Evolutionary conservation across 441 rosid genomes (phyloP), one percentile per base, ranked within the genome.

Genomic region (Populus trichocarpa): DNA sequence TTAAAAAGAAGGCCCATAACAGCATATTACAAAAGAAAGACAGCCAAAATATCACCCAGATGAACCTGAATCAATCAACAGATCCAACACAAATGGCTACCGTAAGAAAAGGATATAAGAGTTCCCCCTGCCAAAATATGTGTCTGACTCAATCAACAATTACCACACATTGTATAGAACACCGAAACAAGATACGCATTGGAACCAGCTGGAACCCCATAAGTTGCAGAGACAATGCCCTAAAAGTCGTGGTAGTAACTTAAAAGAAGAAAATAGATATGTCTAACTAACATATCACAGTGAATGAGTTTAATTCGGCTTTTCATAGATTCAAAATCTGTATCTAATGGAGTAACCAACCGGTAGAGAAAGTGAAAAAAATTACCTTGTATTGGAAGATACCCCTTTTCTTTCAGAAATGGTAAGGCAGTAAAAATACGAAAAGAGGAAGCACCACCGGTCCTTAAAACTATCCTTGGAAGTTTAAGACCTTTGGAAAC

Each of bases 381-480:
- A 40, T 16, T 18, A 77, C 91, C 92, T 87, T 85, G 87, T 20
- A 87, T 66, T 3, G 88, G 87, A 72, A 90, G 80, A 53, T 90
- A 88, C 35, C 92, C 93, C 71, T 81, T 87, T 61, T 88, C 89
- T 73, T 72, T 74, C 13, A 89, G 78, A 65, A 87, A 64, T 9
- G 86, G 93, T 61, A 86, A 87, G 53, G 89, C 86, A 2, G 89
- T 72, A 53, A 85, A 87, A 69, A 82, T 88, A 22, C 82, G 77
- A 23, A 89, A 90, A 53, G 93, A 86, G 4, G 86, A 84, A 76
- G 83, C 87, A 73, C 85, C 85, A 33, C 87, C 80, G 1, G 93
- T 89, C 59, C 93, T 79, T 36, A 91, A 73, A 35, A 88, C 90
- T 18, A 92, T 76, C 81, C 88, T 86, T 4, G 90, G 93, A 46